These are phyloP conservation scores for Neurospora sp. DNA, from an alignment of 495 filamentous ascomycete genomes.

Conservation along the genomic window DNA sequence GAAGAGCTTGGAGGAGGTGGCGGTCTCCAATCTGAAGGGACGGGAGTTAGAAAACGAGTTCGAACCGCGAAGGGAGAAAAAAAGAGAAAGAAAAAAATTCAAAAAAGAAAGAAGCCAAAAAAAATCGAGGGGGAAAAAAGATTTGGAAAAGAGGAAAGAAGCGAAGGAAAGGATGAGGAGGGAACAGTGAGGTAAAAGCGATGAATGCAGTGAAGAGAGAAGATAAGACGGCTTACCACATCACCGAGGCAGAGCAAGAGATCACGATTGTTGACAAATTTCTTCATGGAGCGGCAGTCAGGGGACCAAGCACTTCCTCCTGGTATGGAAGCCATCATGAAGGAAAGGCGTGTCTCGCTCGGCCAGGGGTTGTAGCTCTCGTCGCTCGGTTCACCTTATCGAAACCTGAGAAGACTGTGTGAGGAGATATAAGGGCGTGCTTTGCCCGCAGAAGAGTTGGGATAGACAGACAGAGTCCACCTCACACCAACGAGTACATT, in stretches of 20 bases:
- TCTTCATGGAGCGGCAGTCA: background rate
- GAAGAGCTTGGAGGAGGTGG: background rate
- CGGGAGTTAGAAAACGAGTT: background rate
- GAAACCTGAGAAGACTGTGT: background rate
- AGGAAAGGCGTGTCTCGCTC: background rate
- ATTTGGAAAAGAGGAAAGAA: too few relatives aligned
- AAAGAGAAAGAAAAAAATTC: background rate
- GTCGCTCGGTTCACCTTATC: background rate
- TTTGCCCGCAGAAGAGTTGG: too few relatives aligned
- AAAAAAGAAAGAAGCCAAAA: too few relatives aligned
- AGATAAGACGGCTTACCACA: background rate
- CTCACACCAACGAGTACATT: too few relatives aligned
- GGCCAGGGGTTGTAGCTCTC: background rate
- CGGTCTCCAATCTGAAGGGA: background rate
- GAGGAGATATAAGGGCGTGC: background rate
- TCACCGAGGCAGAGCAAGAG: background rate
- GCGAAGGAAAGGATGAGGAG: background rate
- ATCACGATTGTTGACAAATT: background rate
- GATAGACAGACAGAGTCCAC: too few relatives aligned
- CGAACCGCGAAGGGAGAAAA: too few relatives aligned
- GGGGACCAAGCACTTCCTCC: background rate
- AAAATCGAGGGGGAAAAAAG: too few relatives aligned
- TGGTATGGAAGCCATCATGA: background rate
- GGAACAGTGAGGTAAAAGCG: background rate
- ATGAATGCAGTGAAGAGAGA: background rate